Conservation (phyloP, 2,329 filamentous ascomycete species). For the Lecanicillium sp. region DNA sequence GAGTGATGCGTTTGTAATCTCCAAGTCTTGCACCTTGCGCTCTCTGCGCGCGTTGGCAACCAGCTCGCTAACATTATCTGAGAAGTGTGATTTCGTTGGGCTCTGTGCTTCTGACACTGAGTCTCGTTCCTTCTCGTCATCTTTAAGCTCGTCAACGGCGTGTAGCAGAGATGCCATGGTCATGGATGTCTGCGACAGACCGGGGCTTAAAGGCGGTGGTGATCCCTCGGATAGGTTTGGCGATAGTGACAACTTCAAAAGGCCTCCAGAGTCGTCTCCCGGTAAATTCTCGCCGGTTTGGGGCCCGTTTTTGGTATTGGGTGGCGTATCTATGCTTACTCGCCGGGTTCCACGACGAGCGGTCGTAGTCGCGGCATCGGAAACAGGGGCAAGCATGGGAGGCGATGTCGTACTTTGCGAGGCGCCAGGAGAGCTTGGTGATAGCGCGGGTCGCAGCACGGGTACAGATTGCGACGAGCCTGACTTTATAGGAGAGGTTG, state of each 20-base stretch:
- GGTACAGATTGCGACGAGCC: conserved; percentile 14
- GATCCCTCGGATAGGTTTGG: conserved; percentile 25
- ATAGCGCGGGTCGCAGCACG: conserved; percentile 12
- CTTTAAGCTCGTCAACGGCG: conserved; percentile 42
- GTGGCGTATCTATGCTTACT: conserved; percentile 33
- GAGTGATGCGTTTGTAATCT: conserved; percentile 93
- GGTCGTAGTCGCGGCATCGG: conserved; percentile 11
- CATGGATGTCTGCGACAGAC: conserved; percentile 25
- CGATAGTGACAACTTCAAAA: conserved; percentile 25
- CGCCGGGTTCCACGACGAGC: conserved; percentile 24
- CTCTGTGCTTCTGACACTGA: conserved; percentile 36
- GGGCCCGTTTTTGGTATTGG: conserved; percentile 26
- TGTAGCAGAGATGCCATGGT: conserved; percentile 50
- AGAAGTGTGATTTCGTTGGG: conserved; percentile 47
- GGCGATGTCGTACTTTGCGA: conserved; percentile 27
- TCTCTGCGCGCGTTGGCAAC: conserved; percentile 85
- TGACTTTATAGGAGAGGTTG: conserved; percentile 43
- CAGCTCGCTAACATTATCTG: conserved; percentile 61
- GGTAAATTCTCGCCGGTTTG: conserved; percentile 32
- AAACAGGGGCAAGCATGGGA: conserved; percentile 21
- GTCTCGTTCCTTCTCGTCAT: conserved; percentile 22
- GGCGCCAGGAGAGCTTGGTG: conserved; percentile 19
- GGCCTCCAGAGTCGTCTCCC: conserved; percentile 26
- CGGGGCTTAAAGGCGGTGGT: conserved; percentile 27
- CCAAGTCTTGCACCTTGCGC: conserved; percentile 88